Conservation (phyloP, 495 filamentous ascomycete genomes). For the Delitschia confertaspora region DNA sequence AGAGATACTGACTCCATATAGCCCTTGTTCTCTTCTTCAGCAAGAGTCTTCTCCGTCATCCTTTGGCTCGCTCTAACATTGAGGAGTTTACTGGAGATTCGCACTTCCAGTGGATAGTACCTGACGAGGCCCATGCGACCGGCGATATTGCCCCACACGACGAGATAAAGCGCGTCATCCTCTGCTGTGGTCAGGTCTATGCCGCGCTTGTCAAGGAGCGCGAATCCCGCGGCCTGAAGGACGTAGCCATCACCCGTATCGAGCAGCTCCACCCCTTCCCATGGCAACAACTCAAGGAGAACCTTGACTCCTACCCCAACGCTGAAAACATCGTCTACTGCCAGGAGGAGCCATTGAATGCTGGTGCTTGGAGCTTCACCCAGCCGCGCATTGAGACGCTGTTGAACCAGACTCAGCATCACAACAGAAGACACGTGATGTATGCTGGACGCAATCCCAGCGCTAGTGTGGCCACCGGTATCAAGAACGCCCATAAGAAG, state of each 20-base stretch:
- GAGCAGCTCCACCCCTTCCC: slow-evolving; percentile 99
- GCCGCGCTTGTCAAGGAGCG: slow-evolving; percentile 85
- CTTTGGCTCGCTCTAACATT: slow-evolving; percentile 75
- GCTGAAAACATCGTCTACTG: slow-evolving; percentile 92
- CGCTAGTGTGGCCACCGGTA: slow-evolving; percentile 83
- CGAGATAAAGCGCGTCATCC: slow-evolving; percentile 85
- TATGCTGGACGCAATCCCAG: slow-evolving; percentile 89
- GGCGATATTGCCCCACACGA: slow-evolving; percentile 65
- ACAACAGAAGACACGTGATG: slow-evolving; percentile 89
- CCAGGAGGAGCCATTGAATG: slow-evolving; percentile 96
- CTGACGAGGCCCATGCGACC: slow-evolving; percentile 69
- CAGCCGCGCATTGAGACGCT: slow-evolving; percentile 95
- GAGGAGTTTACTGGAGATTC: slow-evolving; percentile 84
- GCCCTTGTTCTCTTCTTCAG: slow-evolving; percentile 96
- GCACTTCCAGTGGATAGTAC: slow-evolving; percentile 93
- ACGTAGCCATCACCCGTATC: slow-evolving; percentile 87
- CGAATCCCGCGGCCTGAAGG: slow-evolving; percentile 67
- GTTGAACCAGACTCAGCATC: slow-evolving; percentile 80
- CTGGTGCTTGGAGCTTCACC: slow-evolving; percentile 87
- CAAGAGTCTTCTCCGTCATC: slow-evolving; percentile 87
- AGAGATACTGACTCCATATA: slow-evolving; percentile 40
- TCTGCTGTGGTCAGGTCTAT: slow-evolving; percentile 94
- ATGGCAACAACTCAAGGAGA: slow-evolving; percentile 90
- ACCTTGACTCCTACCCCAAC: slow-evolving; percentile 92
- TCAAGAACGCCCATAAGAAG: slow-evolving; percentile 81